Conservation (phyloP, 208 protist genomes). For the Wallacemonas sp. region DNA sequence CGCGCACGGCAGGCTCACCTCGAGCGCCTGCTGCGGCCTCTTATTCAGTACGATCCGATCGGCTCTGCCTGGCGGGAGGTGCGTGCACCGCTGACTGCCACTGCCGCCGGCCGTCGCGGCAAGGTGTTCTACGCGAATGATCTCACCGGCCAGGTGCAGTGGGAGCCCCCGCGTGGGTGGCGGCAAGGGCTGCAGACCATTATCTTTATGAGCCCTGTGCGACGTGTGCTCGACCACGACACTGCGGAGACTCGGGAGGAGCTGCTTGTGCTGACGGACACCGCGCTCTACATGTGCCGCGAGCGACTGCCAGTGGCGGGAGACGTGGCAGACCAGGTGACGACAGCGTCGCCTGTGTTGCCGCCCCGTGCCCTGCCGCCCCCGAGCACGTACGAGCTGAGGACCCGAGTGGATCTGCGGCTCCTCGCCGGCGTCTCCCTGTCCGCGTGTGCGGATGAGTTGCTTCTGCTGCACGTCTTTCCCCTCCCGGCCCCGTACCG, state of each 20-base stretch:
- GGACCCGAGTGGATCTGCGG: constrained; percentile 71
- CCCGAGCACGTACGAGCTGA: constrained; percentile 23
- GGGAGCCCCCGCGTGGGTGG: constrained; percentile 36
- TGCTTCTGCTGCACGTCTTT: constrained; percentile 70
- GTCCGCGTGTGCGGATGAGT: constrained; percentile 60
- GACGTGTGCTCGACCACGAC: constrained; percentile 47
- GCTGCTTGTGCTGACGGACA: constrained; percentile 35
- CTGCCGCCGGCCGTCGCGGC: constrained; percentile 15
- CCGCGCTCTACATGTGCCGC: constrained; percentile 9
- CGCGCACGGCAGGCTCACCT: not conserved
- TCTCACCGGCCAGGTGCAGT: constrained; percentile 35
- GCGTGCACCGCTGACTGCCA: constrained; percentile 33
- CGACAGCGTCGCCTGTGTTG: not conserved
- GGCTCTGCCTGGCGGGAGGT: constrained; percentile 62
- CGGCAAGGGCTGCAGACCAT: constrained; percentile 35
- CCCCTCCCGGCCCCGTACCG: constrained; percentile 51
- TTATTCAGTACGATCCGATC: constrained; percentile 64
- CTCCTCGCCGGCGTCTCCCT: constrained; percentile 64
- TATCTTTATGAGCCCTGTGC: constrained; percentile 43
- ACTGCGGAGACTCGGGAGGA: constrained; percentile 36
- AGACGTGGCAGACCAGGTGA: not conserved
- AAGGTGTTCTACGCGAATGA: constrained; percentile 60
- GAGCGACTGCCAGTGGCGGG: not conserved
- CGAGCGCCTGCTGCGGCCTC: constrained; percentile 11
- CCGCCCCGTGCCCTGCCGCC: constrained; percentile 7